Conservation (phyloP, 352 stramenopile species). For the Plasmopara muralis region DNA sequence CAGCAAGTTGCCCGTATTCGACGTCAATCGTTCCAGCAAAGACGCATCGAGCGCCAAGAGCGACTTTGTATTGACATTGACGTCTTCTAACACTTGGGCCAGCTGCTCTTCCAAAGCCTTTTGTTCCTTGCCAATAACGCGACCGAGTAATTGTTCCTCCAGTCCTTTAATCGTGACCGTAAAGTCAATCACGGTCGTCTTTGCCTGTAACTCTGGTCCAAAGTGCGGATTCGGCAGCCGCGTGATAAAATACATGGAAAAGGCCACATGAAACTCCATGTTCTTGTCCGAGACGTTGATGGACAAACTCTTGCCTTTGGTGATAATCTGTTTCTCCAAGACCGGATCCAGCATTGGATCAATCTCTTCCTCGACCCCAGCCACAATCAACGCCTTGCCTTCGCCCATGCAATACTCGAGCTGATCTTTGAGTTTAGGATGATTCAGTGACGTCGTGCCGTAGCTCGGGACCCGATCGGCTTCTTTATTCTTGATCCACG, state of each 20-base stretch:
- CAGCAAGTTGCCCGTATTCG: slow-evolving; percentile 96
- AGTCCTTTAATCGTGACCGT: slow-evolving; percentile 96
- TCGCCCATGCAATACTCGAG: slow-evolving; percentile 98
- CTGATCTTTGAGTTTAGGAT: slow-evolving; percentile 97
- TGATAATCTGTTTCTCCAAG: slow-evolving; percentile 95
- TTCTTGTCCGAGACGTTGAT: slow-evolving; percentile 98
- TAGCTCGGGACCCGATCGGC: slow-evolving; percentile 91
- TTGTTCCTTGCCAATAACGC: slow-evolving; percentile 97
- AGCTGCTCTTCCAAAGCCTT: slow-evolving; percentile 97
- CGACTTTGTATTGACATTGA: slow-evolving; percentile 98
- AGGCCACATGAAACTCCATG: slow-evolving; percentile 97
- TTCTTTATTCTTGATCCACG: slow-evolving; percentile 97
- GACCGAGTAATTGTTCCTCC: slow-evolving; percentile 95
- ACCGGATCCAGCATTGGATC: slow-evolving; percentile 98
- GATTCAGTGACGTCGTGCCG: slow-evolving; percentile 92
- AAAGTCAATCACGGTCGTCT: slow-evolving; percentile 99
- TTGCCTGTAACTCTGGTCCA: slow-evolving; percentile 95
- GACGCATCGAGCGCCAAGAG: slow-evolving; percentile 94
- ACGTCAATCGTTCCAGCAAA: slow-evolving; percentile 94
- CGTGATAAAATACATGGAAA: slow-evolving; percentile 99
- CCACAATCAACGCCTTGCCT: slow-evolving; percentile 91
- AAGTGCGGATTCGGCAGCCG: slow-evolving; percentile 97
- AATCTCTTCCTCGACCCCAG: slow-evolving; percentile 97
- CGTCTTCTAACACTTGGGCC: slow-evolving; percentile 96
- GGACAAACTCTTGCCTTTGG: slow-evolving; percentile 94